These are phyloP conservation scores for Puccinia coronata DNA, from an alignment of 1,284 basidiomycete genomes.

Conservation along the genomic window DNA sequence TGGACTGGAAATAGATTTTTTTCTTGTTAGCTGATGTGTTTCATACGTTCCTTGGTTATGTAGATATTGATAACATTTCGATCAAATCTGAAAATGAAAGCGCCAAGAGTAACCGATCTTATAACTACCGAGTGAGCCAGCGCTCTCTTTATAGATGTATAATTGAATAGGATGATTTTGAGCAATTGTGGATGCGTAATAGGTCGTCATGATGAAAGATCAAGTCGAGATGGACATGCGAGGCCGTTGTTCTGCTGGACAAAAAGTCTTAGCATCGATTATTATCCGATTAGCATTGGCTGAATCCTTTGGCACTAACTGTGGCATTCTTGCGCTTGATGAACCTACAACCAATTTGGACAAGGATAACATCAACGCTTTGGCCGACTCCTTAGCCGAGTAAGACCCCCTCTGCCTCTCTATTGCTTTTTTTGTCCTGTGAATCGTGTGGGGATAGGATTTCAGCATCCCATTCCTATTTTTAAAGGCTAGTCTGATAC, in stretches of 20 bases:
- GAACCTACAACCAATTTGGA: constrained; percentile 98
- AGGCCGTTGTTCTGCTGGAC: constrained; percentile 94
- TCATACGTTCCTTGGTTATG: not conserved
- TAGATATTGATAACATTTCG: constrained; percentile 96
- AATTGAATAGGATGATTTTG: not conserved
- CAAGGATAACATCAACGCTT: constrained; percentile 90
- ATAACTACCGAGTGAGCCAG: constrained; percentile 86
- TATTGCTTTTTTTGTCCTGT: not conserved
- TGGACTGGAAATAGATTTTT: too few relatives aligned
- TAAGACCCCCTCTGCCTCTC: not conserved
- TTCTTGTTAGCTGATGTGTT: not conserved
- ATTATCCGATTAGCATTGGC: constrained; percentile 97
- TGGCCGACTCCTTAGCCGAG: constrained; percentile 89
- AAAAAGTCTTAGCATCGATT: constrained; percentile 99
- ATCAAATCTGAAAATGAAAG: constrained; percentile 93
- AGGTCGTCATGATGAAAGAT: constrained; percentile 98
- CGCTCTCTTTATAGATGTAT: not conserved
- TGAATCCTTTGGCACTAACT: constrained; percentile 95
- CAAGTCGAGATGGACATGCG: constrained; percentile 99
- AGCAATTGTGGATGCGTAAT: not conserved
- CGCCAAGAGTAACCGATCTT: constrained; percentile 74
- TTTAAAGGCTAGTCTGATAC: constrained; percentile 20
- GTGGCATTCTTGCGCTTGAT: constrained; percentile 94
- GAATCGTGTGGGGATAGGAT: not conserved
- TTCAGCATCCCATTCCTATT: not conserved